Evolutionary conservation across 306 rosid species (phyloP).

Genomic region (peach (Prunus persica)): DNA sequence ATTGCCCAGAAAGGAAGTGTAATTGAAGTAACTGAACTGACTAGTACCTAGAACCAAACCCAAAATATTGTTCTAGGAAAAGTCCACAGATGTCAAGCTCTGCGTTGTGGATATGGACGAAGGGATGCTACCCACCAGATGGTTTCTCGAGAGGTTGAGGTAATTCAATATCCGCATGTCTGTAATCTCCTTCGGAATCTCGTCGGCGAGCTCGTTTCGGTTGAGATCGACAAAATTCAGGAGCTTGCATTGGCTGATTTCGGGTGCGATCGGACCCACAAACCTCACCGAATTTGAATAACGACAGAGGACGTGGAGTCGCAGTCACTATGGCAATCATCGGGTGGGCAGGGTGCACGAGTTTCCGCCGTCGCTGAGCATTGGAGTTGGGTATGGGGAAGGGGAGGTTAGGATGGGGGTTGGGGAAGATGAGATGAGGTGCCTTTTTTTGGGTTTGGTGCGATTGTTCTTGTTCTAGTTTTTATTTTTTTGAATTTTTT

Average conservation of each 20-base stretch:
- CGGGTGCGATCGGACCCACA: slow-evolving; percentile 58
- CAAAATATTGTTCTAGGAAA: slow-evolving; percentile 88
- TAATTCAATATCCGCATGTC: slow-evolving; percentile 79
- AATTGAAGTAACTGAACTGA: slow-evolving; percentile 93
- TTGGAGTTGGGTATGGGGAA: too few species aligned
- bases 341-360: too few species aligned
- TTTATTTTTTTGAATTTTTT: too few species aligned
- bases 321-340: too few species aligned
- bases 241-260: slow-evolving; percentile 78
- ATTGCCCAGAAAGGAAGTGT: slow-evolving; percentile 84
- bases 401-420: too few species aligned
- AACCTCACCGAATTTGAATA: slow-evolving; percentile 11
- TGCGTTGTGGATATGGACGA: slow-evolving; percentile 76
- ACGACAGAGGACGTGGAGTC: too few species aligned
- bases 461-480: too few species aligned
- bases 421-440: too few species aligned
- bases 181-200: slow-evolving; percentile 77
- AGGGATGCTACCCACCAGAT: slow-evolving; percentile 77
- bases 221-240: slow-evolving; percentile 84
- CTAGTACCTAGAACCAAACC: slow-evolving; percentile 96
- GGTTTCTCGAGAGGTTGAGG: slow-evolving; percentile 81
- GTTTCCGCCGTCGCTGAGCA: too few species aligned
- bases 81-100: slow-evolving; percentile 88
- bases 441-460: too few species aligned
- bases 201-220: slow-evolving; percentile 71